Conservation (phyloP, 2,329 filamentous ascomycete genomes). For the Huntiella abstrusa region DNA sequence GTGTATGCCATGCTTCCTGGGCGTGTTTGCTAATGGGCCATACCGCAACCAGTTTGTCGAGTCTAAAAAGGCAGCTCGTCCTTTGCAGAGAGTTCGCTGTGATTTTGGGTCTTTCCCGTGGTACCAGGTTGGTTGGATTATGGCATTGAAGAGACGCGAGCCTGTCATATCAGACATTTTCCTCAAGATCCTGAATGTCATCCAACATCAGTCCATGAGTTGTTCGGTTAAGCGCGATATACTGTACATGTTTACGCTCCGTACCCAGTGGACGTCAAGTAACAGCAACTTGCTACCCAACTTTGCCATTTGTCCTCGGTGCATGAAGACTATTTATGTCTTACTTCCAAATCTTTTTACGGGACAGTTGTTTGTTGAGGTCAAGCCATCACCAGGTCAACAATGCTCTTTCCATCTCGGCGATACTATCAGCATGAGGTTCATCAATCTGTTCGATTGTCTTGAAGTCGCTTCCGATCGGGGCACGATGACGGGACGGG, state of each 20-base stretch:
- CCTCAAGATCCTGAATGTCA: conserved; percentile 36
- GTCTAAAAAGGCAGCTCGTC: conserved; percentile 23
- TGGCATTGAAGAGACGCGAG: conserved; percentile 52
- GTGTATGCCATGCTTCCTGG: conserved; percentile 61
- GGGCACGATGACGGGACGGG: conserved; percentile 15
- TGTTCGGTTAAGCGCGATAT: conserved; percentile 39
- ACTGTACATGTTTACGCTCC: conserved; percentile 53
- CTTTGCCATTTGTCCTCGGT: conserved; percentile 60
- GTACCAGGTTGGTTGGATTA: conserved; percentile 68
- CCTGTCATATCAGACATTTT: conserved; percentile 49
- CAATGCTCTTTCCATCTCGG: conserved; percentile 36
- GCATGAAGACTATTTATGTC: conserved; percentile 50
- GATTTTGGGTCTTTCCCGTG: conserved; percentile 62
- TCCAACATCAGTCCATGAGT: conserved; percentile 25
- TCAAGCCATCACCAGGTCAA: conserved; percentile 9
- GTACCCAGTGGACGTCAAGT: conserved; percentile 42
- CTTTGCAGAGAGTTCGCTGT: conserved; percentile 34
- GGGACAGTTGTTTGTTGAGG: conserved; percentile 41
- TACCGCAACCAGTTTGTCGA: conserved; percentile 48
- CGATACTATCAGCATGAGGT: conserved; percentile 32
- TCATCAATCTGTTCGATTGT: conserved; percentile 44
- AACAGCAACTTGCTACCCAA: conserved; percentile 40
- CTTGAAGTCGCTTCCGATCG: conserved; percentile 28
- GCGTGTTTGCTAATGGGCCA: conserved; percentile 47
- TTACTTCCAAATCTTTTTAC: conserved; percentile 26